Conservation (phyloP, 129 eudicot species). For the Tanacetum coccineum region DNA sequence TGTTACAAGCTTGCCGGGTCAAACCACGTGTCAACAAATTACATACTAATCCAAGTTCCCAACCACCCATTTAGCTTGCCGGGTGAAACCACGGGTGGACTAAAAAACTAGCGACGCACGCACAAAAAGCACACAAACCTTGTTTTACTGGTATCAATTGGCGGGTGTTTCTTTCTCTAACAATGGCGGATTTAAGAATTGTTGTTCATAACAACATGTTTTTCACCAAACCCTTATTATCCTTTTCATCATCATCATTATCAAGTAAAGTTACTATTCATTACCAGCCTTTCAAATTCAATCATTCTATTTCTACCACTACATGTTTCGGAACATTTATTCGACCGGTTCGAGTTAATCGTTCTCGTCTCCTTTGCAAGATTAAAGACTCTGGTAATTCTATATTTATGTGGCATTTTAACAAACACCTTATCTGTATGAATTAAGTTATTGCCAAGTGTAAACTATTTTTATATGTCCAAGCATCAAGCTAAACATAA, state of each 20-base stretch:
- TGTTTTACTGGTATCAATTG: neutral
- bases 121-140: too few species aligned
- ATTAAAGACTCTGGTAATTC: conserved; percentile 11
- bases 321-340: neutral
- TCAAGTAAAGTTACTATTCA: conserved; percentile 16
- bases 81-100: too few species aligned
- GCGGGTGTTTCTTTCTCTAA: conserved; percentile 8
- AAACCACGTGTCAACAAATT: too few species aligned
- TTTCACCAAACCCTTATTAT: conserved; percentile 25
- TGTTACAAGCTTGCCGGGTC: too few species aligned
- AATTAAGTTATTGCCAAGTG: too few species aligned
- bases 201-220: neutral
- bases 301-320: conserved; percentile 19
- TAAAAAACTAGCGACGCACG: too few species aligned
- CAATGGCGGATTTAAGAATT: conserved; percentile 26
- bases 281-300: conserved; percentile 21
- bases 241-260: conserved; percentile 18
- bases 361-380: conserved; percentile 31
- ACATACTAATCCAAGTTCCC: too few species aligned
- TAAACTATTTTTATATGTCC: too few species aligned
- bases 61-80: too few species aligned
- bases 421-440: too few species aligned
- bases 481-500: too few species aligned
- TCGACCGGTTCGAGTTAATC: conserved; percentile 22
- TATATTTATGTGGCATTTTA: neutral